Conservation (phyloP, 2,329 filamentous ascomycete genomes). For the Teratosphaeria gauchensis region DNA sequence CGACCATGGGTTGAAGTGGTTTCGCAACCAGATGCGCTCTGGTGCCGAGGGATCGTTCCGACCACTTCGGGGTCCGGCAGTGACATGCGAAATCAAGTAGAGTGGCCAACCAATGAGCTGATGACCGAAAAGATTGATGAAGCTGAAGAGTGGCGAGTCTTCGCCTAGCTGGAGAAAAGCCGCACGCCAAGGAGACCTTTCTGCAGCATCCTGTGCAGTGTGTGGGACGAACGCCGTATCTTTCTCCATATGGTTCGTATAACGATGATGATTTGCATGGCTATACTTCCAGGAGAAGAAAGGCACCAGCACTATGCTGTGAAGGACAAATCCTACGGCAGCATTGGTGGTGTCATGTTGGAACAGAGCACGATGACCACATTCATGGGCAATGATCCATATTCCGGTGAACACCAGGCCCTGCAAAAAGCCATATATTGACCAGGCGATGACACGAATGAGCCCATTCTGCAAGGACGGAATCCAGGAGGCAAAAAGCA, state of each 20-base stretch:
- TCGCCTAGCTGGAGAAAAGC: conserved; percentile 11
- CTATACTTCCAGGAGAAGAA: conserved; percentile 67
- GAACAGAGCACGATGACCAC: conserved; percentile 61
- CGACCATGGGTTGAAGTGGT: conserved; percentile 51
- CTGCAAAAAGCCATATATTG: conserved; percentile 51
- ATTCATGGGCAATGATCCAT: conserved; percentile 64
- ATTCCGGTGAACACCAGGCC: conserved; percentile 58
- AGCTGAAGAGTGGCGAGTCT: conserved; percentile 14
- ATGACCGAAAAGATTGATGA: conserved; percentile 9
- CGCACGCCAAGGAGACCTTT: conserved; percentile 1
- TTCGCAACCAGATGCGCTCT: conserved; percentile 48
- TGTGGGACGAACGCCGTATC: conserved; percentile 30
- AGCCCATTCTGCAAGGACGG: background rate
- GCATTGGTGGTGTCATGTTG: conserved; percentile 48
- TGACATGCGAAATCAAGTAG: conserved; percentile 14
- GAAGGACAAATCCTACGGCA: conserved; percentile 52
- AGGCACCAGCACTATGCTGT: conserved; percentile 57
- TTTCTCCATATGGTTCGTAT: conserved; percentile 36
- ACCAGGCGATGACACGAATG: background rate
- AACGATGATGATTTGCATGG: conserved; percentile 60
- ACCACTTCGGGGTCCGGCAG: background rate
- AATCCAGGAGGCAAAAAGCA: background rate
- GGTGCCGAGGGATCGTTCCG: background rate
- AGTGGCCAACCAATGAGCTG: conserved; percentile 14
- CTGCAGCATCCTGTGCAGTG: background rate